These are phyloP conservation scores for Leccinum subrobustum DNA, from an alignment of 1,284 basidiomycete genomes.

Conservation along the genomic window DNA sequence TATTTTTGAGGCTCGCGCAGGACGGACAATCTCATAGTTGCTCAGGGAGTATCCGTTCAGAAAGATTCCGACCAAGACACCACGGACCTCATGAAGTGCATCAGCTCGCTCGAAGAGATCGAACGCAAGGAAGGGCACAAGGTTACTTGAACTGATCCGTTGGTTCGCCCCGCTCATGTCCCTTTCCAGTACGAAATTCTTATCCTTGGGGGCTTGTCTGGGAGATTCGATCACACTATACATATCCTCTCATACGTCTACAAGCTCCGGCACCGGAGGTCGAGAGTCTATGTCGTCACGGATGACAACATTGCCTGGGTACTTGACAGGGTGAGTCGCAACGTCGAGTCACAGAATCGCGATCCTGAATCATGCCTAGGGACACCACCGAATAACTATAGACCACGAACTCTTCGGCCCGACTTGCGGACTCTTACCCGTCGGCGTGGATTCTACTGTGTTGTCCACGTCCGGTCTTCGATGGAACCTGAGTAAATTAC, in stretches of 20 bases:
- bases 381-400: conserved; percentile 75
- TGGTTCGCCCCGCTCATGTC: too few species aligned
- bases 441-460: conserved; percentile 76
- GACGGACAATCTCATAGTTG: conserved; percentile 6
- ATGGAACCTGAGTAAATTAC: conserved; percentile 82
- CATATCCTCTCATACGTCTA: conserved; percentile 87
- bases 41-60: conserved; percentile 55
- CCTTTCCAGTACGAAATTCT: conserved; percentile 59
- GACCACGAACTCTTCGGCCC: conserved; percentile 76
- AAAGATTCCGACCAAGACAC: conserved; percentile 76
- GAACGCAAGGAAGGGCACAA: conserved; percentile 40
- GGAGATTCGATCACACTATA: conserved; percentile 91
- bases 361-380: conserved; percentile 45
- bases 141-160: conserved; percentile 28
- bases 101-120: conserved; percentile 59
- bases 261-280: conserved; percentile 68
- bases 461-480: conserved; percentile 82
- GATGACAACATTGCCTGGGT: conserved; percentile 92
- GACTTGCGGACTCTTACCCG: conserved; percentile 91
- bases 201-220: conserved; percentile 86
- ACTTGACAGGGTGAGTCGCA: conserved; percentile 62
- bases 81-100: conserved; percentile 95
- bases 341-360: neutral
- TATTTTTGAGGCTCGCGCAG: conserved; percentile 1
- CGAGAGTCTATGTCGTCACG: conserved; percentile 73